A percentile compares a stretch with the other conserved stretches of the same genome.
Evolutionary conservation across 305 asterid species (phyloP).

Genomic region (Fraxinus greggii): DNA sequence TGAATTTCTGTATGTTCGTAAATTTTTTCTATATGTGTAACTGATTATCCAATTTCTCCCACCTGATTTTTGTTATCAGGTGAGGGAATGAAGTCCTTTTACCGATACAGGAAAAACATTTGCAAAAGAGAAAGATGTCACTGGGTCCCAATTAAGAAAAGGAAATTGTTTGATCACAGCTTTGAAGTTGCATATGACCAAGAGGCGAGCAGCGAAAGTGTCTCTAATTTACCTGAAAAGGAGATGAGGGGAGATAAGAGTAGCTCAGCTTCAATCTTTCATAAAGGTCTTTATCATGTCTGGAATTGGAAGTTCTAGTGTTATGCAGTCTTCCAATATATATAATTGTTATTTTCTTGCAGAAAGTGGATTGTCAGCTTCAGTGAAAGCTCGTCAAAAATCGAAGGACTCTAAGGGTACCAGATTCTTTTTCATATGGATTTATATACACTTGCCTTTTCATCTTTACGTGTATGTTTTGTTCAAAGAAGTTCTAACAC

Average conservation of each 20-base stretch:
- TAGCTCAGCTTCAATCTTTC: constrained; percentile 27
- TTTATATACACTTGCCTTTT: neutral
- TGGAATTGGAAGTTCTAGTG: constrained; percentile 10
- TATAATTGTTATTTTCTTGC: constrained; percentile 23
- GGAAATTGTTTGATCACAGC: constrained; percentile 46
- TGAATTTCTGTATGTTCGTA: constrained; percentile 1
- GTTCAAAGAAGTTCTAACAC: constrained; percentile 18
- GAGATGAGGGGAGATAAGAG: constrained; percentile 33
- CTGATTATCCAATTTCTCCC: constrained; percentile 5
- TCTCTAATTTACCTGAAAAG: constrained; percentile 47
- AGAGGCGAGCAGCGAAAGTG: constrained; percentile 52
- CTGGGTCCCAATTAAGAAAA: constrained; percentile 50
- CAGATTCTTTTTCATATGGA: constrained; percentile 8
- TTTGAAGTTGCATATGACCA: constrained; percentile 39
- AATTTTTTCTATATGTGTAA: neutral
- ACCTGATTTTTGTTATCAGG: constrained; percentile 34
- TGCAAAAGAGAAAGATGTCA: constrained; percentile 49
- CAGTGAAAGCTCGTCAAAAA: constrained; percentile 35
- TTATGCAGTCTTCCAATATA: constrained; percentile 18
- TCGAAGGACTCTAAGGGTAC: constrained; percentile 55
- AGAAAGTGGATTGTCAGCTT: constrained; percentile 39
- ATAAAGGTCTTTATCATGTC: constrained; percentile 28
- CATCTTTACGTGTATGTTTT: constrained; percentile 2
- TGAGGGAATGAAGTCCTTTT: constrained; percentile 51
- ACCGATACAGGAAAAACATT: constrained; percentile 50